Base-by-base conservation (phyloP, 441 rosid genomes). In the Brassica balearica region DNA sequence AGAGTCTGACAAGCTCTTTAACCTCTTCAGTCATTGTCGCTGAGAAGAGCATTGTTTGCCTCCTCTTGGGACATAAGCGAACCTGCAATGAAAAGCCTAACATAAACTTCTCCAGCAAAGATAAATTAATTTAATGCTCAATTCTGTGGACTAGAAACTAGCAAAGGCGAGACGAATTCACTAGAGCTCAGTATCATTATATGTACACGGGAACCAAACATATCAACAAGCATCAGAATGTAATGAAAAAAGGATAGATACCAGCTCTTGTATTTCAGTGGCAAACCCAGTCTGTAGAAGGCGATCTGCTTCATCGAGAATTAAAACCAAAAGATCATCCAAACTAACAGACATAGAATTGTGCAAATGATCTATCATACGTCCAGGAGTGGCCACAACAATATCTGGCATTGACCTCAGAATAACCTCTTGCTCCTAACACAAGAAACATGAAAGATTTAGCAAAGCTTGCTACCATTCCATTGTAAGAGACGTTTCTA, bases 21-120 rank as follows among this genome's bases (percentile, higher is more conserved):
- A 96, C 96, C 82, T 96, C 94, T 82, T 92, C 98, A 23, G 97
- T 96, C 98, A 93, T 90, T 51, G 99, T 96, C 77, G 99, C 99
- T 32, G 97, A 93, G 86, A 96, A 96, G 74, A 96, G 86, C 97
- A 93, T 84, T 6, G 99, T 96, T 81, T 96, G 99, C 88, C 97
- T 93, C 82, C 92, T 85, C 87, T 89, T 93, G 80, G 99, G 97
- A 80, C 95, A 93, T 70, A 84, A 83, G 58, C 96, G 92, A 80
- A 92, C 91, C 98, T 96, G 84, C 41, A 34, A 56, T 20, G 11
- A 66, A 46, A 34, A 46, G 11, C 38, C 59, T 41, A 27, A 46
- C 38, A 56, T 69, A 68, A 62, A 34, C 41, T 34, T 29, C 2
- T 34, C 41, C 41, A 1, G 41, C 41, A 7, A 34, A 34, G 41